phyloP scores from a whole-genome alignment of 1,284 basidiomycete genomes.

The Leccinum subspadiceum region DNA sequence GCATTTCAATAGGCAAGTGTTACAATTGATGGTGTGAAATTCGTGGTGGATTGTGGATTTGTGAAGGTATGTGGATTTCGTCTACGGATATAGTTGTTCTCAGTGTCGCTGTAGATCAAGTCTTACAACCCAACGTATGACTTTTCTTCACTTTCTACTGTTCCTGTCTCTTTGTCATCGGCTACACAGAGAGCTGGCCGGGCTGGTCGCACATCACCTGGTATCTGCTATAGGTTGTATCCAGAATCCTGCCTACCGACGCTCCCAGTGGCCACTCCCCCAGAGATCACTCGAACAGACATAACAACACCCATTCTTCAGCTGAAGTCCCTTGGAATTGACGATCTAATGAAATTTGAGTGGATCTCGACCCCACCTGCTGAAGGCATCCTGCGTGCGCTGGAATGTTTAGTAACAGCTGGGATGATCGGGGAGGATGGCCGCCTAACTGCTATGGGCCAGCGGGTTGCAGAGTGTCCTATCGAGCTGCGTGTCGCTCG shows the following conservation, averaged over 20 bases:
- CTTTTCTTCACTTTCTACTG: slow-evolving; percentile 78
- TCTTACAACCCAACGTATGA: slow-evolving; percentile 80
- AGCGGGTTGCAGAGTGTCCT: slow-evolving; percentile 76
- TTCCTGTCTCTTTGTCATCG: slow-evolving; percentile 81
- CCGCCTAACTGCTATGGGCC: slow-evolving; percentile 61
- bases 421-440: slow-evolving; percentile 74
- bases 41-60: slow-evolving; percentile 93
- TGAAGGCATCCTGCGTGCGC: slow-evolving; percentile 79
- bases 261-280: slow-evolving; percentile 69
- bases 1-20: slow-evolving; percentile 71
- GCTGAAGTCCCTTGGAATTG: slow-evolving; percentile 91
- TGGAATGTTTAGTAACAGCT: slow-evolving; percentile 72
- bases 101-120: slow-evolving; percentile 56
- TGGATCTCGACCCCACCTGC: slow-evolving; percentile 89
- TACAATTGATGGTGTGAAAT: slow-evolving; percentile 93
- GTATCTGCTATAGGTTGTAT: slow-evolving; percentile 94
- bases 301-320: slow-evolving; percentile 88
- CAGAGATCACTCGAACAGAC: slow-evolving; percentile 89
- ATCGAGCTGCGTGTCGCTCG: slow-evolving; percentile 73
- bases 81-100: neutral
- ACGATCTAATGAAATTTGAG: slow-evolving; percentile 95
- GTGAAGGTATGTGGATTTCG: slow-evolving; percentile 67
- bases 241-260: slow-evolving; percentile 58
- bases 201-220: slow-evolving; percentile 86
- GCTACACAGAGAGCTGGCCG: slow-evolving; percentile 88